A percentile compares a stretch with the other conserved stretches of the same genome.
Evolutionary conservation across 805 yeast species (phyloP).

Genomic region (Saccharomyces cerevisiae): DNA sequence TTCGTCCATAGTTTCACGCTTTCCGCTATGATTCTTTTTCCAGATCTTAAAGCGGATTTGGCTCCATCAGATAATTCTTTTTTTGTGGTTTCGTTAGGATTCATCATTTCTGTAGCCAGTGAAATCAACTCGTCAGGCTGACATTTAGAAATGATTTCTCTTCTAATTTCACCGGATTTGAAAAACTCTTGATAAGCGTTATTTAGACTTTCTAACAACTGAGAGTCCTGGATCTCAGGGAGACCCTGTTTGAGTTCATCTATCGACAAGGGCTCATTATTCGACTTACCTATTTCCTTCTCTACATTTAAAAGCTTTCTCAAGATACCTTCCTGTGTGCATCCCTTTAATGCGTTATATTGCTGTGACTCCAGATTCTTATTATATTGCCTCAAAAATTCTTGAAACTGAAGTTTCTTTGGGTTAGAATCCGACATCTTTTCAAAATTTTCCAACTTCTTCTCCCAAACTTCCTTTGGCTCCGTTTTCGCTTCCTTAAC

Average conservation of each 20-base stretch:
- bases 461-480: slow-evolving; percentile 32
- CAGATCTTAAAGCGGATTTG: slow-evolving; percentile 21
- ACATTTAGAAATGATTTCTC: slow-evolving; percentile 7
- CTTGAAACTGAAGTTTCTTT: slow-evolving; percentile 18
- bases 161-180: slow-evolving; percentile 15
- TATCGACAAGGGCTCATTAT: not conserved
- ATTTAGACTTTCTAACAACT: slow-evolving; percentile 13
- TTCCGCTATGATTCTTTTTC: slow-evolving; percentile 21
- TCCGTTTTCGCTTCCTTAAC: slow-evolving; percentile 46
- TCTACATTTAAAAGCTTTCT: slow-evolving; percentile 34
- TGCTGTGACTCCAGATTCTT: slow-evolving; percentile 16
- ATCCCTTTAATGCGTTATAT: slow-evolving; percentile 18
- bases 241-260: not conserved
- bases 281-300: not conserved
- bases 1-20: slow-evolving; percentile 18
- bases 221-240: slow-evolving; percentile 23
- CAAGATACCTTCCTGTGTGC: slow-evolving; percentile 43
- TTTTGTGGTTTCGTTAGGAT: slow-evolving; percentile 18
- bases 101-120: slow-evolving; percentile 12
- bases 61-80: slow-evolving; percentile 17
- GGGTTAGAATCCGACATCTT: slow-evolving; percentile 21
- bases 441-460: slow-evolving; percentile 17
- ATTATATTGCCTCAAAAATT: slow-evolving; percentile 21
- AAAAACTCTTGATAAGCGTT: slow-evolving; percentile 20
- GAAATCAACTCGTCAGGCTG: slow-evolving; percentile 8